These are phyloP conservation scores for Daldinia sp. DNA, from an alignment of 2,329 filamentous ascomycete species.

Conservation along the genomic window DNA sequence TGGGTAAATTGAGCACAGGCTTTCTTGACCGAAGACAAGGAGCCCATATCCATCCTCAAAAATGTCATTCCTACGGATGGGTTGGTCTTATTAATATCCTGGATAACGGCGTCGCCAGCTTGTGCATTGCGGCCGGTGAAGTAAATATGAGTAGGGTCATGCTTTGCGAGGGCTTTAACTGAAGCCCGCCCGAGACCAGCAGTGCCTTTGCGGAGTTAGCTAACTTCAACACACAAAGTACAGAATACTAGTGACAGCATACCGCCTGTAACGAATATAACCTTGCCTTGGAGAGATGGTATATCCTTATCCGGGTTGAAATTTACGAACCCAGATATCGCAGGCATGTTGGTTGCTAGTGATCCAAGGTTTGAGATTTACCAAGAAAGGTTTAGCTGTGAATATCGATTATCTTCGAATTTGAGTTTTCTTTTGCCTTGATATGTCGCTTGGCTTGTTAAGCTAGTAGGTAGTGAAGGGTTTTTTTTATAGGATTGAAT, in stretches of 20 bases:
- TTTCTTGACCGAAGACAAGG: constrained; percentile 49
- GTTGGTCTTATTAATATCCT: constrained; percentile 44
- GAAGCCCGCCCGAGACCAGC: constrained; percentile 54
- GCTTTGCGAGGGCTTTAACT: constrained; percentile 51
- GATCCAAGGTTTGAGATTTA: neutral
- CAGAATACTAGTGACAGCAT: neutral
- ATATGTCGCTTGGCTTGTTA: neutral
- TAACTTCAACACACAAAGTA: neutral
- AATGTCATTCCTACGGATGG: constrained; percentile 41
- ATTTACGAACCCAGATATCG: constrained; percentile 30
- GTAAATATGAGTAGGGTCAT: constrained; percentile 60
- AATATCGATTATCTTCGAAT: neutral
- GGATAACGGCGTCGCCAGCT: constrained; percentile 53
- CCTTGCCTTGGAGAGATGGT: constrained; percentile 49
- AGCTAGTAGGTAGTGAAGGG: neutral
- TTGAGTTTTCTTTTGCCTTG: neutral
- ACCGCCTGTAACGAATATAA: constrained; percentile 55
- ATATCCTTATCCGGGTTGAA: constrained; percentile 49
- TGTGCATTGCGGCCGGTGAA: constrained; percentile 59
- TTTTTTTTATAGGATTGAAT: neutral
- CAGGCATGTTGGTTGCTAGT: constrained; percentile 19
- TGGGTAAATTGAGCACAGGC: constrained; percentile 47
- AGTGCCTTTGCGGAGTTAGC: constrained; percentile 41
- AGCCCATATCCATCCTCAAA: constrained; percentile 53
- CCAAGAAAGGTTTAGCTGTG: neutral